A percentile compares a stretch with the other conserved stretches of the same genome.
Evolutionary conservation across 1,139 yeast genomes (phyloP).

Genomic region (Pichia sp.): DNA sequence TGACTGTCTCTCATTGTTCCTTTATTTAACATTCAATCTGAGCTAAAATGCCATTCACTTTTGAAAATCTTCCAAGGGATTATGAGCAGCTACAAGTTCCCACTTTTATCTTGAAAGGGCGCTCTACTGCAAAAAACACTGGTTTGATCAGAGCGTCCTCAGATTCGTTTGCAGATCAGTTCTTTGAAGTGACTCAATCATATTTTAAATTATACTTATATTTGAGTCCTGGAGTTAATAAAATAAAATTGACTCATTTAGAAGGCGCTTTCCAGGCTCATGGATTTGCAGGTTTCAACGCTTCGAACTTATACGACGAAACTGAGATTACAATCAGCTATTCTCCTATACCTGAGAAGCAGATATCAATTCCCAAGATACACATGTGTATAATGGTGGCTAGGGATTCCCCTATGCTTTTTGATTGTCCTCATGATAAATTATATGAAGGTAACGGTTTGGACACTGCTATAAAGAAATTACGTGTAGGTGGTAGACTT

Average conservation of each 20-base stretch:
- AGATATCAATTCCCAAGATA: constrained; percentile 54
- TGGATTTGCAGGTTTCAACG: constrained; percentile 27
- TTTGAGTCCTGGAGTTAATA: constrained; percentile 47
- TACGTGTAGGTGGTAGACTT: constrained; percentile 78
- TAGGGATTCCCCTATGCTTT: constrained; percentile 62
- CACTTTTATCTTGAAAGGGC: constrained; percentile 39
- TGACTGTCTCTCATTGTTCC: not conserved
- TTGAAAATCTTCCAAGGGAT: constrained; percentile 27
- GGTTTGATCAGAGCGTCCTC: constrained; percentile 38
- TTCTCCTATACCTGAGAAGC: constrained; percentile 44
- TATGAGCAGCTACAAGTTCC: constrained; percentile 38
- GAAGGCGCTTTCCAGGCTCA: constrained; percentile 21
- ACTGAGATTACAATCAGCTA: constrained; percentile 35
- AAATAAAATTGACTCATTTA: constrained; percentile 29
- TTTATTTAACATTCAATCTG: not conserved
- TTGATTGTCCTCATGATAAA: constrained; percentile 65
- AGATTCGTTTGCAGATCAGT: constrained; percentile 58
- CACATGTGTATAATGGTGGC: constrained; percentile 76
- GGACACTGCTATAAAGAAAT: constrained; percentile 65
- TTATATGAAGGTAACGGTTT: constrained; percentile 58
- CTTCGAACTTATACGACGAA: constrained; percentile 31
- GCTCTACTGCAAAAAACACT: constrained; percentile 23
- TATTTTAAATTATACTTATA: constrained; percentile 74
- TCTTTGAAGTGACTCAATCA: constrained; percentile 61
- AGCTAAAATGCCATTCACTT: constrained; percentile 17